Conservation (phyloP, 2,329 filamentous ascomycete species). For the Endothia cerciana region DNA sequence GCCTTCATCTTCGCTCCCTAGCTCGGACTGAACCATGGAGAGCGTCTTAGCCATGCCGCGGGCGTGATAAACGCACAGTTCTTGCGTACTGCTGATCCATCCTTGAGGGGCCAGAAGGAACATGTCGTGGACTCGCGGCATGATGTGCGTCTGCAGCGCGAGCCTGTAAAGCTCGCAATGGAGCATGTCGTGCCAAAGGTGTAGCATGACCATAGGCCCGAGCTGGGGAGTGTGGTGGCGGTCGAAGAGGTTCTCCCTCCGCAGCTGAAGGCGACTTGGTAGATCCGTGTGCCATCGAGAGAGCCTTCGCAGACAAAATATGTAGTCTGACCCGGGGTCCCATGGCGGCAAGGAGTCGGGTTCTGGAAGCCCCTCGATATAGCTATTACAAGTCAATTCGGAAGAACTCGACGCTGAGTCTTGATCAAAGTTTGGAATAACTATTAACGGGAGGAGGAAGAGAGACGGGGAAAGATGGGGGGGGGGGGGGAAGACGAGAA, state of each 20-base stretch:
- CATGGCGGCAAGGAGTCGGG: neutral
- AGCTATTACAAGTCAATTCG: neutral
- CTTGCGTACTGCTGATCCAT: neutral
- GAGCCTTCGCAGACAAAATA: slow-evolving; percentile 1
- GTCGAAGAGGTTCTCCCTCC: slow-evolving; percentile 5
- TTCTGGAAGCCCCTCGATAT: neutral
- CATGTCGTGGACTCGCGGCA: neutral
- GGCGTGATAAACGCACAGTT: neutral
- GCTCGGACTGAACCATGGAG: slow-evolving; percentile 5
- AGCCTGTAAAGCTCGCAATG: slow-evolving; percentile 9
- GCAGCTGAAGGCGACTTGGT: neutral
- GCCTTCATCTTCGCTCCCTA: neutral
- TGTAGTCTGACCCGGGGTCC: slow-evolving; percentile 5
- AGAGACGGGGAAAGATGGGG: neutral
- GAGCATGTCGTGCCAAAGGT: slow-evolving; percentile 9
- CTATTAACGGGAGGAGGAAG: neutral
- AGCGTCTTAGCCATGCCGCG: slow-evolving; percentile 5
- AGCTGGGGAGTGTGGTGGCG: slow-evolving; percentile 4
- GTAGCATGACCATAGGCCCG: slow-evolving; percentile 5
- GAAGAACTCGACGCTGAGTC: neutral
- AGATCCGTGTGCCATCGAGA: neutral
- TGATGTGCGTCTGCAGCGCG: neutral
- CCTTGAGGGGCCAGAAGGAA: neutral
- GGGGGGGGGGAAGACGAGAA: neutral
- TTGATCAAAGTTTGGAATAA: neutral